A percentile compares a stretch with the other conserved stretches of the same genome.
Evolutionary conservation across 2,329 filamentous ascomycete species (phyloP).

Genomic region (Aspergillus persii): DNA sequence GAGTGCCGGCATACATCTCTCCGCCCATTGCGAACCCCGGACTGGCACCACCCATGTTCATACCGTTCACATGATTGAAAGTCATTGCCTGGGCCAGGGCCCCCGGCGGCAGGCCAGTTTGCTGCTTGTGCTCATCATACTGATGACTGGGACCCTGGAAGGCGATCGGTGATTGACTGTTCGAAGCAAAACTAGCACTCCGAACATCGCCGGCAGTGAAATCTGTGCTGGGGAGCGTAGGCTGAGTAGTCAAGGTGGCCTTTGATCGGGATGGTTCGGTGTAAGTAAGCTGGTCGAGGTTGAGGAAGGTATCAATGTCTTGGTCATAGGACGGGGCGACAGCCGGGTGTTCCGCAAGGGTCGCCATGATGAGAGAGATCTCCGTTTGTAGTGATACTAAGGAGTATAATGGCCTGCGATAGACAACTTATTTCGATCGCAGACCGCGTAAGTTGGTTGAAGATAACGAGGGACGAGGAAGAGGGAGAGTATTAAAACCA

Average conservation of each 20-base stretch:
- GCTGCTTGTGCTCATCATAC: constrained; percentile 92
- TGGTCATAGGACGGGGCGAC: constrained; percentile 39
- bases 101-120: constrained; percentile 86
- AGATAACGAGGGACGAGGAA: constrained; percentile 7
- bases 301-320: constrained; percentile 48
- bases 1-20: constrained; percentile 57
- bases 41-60: constrained; percentile 37
- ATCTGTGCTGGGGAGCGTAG: constrained; percentile 37
- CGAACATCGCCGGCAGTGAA: constrained; percentile 30
- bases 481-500: not conserved
- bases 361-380: constrained; percentile 28
- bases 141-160: constrained; percentile 86
- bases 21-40: constrained; percentile 53
- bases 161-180: constrained; percentile 50
- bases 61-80: constrained; percentile 61
- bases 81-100: constrained; percentile 77
- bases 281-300: constrained; percentile 46
- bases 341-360: constrained; percentile 34
- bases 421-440: not conserved
- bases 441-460: not conserved
- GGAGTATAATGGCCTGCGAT: not conserved
- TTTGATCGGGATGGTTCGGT: constrained; percentile 38
- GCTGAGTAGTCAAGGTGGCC: constrained; percentile 35
- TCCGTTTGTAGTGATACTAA: not conserved
- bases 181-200: constrained; percentile 36